A percentile compares a stretch with the other conserved stretches of the same genome.
Conservation (phyloP, 1,284 basidiomycete genomes). For the Pyrrhoderma noxium region DNA sequence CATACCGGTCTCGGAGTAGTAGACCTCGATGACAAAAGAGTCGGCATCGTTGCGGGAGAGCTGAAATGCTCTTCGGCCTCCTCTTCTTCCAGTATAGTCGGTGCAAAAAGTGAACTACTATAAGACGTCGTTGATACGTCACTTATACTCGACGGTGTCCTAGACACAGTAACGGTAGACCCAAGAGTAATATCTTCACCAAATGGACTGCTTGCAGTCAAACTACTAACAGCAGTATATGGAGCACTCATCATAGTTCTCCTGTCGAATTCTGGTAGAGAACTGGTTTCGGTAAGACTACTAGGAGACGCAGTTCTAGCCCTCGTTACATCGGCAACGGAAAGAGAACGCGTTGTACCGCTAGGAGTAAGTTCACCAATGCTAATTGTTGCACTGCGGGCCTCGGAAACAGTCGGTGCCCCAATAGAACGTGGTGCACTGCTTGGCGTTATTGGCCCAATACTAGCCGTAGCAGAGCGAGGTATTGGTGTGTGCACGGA, state of each 20-base stretch:
- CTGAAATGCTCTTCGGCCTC: conserved; percentile 17
- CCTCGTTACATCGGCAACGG: too few species aligned
- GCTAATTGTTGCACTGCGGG: too few species aligned
- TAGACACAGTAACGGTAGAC: conserved; percentile 23
- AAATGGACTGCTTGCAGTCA: conserved; percentile 13
- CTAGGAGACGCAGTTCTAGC: conserved; percentile 2
- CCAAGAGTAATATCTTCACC: conserved; percentile 9
- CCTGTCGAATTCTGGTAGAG: background rate
- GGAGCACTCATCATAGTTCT: background rate
- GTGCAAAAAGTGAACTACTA: conserved; percentile 29
- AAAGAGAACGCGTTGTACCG: too few species aligned
- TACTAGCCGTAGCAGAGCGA: too few species aligned
- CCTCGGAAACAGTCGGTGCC: too few species aligned
- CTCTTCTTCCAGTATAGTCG: conserved; percentile 30
- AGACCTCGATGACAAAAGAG: conserved; percentile 40
- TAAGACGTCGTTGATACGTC: conserved; percentile 34
- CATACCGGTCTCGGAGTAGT: conserved; percentile 31
- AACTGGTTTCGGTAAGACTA: conserved; percentile 18
- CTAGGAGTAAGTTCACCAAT: too few species aligned
- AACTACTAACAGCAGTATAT: conserved; percentile 3
- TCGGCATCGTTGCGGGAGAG: conserved; percentile 42
- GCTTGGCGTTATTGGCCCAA: too few species aligned
- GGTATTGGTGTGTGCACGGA: too few species aligned
- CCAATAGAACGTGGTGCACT: too few species aligned
- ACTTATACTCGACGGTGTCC: conserved; percentile 37